These are phyloP conservation scores for Zygosaccharomyces sapae DNA, from an alignment of 1,139 yeast genomes.

Conservation along the genomic window DNA sequence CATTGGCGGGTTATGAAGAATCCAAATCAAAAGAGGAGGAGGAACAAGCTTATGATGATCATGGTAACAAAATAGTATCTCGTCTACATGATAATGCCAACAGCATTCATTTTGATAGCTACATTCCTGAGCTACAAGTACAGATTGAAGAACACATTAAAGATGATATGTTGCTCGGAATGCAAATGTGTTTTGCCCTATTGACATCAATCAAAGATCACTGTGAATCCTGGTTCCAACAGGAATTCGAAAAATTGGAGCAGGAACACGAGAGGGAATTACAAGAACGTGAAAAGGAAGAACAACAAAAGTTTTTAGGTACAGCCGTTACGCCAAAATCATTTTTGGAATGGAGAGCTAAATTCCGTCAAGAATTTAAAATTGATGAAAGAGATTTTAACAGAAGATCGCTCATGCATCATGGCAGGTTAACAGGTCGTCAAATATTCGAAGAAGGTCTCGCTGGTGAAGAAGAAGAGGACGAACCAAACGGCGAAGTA, in stretches of 20 bases:
- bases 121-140: slow-evolving; percentile 42
- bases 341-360: slow-evolving; percentile 63
- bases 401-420: slow-evolving; percentile 56
- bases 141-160: slow-evolving; percentile 60
- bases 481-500: slow-evolving; percentile 30
- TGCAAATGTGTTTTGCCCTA: slow-evolving; percentile 81
- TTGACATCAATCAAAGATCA: slow-evolving; percentile 73
- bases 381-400: slow-evolving; percentile 54
- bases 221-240: slow-evolving; percentile 62
- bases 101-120: slow-evolving; percentile 49
- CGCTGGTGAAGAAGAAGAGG: slow-evolving; percentile 57
- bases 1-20: slow-evolving; percentile 29
- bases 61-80: slow-evolving; percentile 39
- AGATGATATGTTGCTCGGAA: slow-evolving; percentile 61
- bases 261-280: slow-evolving; percentile 54
- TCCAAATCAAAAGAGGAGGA: slow-evolving; percentile 44
- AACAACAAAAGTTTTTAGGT: slow-evolving; percentile 69
- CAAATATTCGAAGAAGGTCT: slow-evolving; percentile 88
- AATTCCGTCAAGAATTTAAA: slow-evolving; percentile 52
- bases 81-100: slow-evolving; percentile 54
- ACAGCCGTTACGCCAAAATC: slow-evolving; percentile 75
- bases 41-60: slow-evolving; percentile 46
- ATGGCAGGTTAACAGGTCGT: slow-evolving; percentile 76
- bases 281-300: slow-evolving; percentile 60
- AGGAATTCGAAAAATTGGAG: slow-evolving; percentile 54